These are phyloP conservation scores for Floccularia luteovirens DNA, from an alignment of 768 basidiomycete species.

Conservation along the genomic window DNA sequence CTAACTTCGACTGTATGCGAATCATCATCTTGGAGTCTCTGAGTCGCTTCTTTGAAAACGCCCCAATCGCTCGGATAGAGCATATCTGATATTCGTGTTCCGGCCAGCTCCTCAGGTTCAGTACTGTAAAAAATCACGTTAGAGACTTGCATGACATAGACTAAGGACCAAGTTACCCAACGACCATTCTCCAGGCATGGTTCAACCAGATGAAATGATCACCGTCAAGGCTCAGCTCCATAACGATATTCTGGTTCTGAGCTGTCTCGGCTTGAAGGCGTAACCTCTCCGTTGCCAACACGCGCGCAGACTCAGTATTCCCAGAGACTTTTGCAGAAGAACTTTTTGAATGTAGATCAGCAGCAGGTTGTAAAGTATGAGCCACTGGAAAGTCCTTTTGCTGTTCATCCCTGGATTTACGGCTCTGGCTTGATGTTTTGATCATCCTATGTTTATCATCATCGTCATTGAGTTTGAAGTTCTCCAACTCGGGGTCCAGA, in stretches of 20 bases:
- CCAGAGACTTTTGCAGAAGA: conserved; percentile 38
- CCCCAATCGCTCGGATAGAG: conserved; percentile 74
- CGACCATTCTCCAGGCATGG: conserved; percentile 89
- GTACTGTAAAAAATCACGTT: conserved; percentile 37
- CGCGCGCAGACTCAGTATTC: conserved; percentile 67
- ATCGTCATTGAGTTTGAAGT: conserved; percentile 46
- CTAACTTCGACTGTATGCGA: conserved; percentile 90
- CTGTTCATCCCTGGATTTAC: conserved; percentile 53
- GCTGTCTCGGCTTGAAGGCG: conserved; percentile 90
- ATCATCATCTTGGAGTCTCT: conserved; percentile 81
- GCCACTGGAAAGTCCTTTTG: conserved; percentile 37
- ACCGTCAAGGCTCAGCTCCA: conserved; percentile 91
- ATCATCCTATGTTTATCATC: conserved; percentile 42
- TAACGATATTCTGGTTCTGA: conserved; percentile 91
- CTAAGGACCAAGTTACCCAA: conserved; percentile 53
- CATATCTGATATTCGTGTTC: conserved; percentile 73
- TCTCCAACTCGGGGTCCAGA: conserved; percentile 32
- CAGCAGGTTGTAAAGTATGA: conserved; percentile 19
- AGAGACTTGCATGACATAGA: conserved; percentile 1
- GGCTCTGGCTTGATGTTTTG: conserved; percentile 40
- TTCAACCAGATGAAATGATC: conserved; percentile 96
- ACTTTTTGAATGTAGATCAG: conserved; percentile 21
- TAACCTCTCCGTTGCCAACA: conserved; percentile 84
- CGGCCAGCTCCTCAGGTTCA: conserved; percentile 73
- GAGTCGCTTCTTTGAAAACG: conserved; percentile 83